Evolutionary conservation across 192 early-diverging fungal genomes (phyloP).

Genomic region (Gamsiella multidivaricata): DNA sequence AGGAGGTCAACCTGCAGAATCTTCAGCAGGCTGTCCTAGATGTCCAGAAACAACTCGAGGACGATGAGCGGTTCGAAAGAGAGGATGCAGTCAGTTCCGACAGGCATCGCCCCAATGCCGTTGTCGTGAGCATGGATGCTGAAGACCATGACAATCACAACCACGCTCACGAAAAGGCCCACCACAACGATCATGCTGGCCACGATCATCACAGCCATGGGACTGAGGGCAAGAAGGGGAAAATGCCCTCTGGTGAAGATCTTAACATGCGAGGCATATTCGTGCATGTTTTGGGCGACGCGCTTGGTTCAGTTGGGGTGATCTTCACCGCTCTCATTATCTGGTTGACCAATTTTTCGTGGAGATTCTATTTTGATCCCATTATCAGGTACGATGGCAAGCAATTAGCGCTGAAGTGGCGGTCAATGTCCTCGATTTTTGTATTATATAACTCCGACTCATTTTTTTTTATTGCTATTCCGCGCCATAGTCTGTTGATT

Average conservation of each 20-base stretch:
- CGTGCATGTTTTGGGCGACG: constrained; percentile 92
- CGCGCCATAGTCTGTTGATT: constrained; percentile 61
- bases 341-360: constrained; percentile 71
- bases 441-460: background rate
- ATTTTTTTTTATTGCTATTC: constrained; percentile 49
- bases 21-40: constrained; percentile 31
- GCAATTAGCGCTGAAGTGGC: background rate
- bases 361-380: constrained; percentile 90
- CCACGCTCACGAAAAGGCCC: constrained; percentile 7
- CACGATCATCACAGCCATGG: constrained; percentile 56
- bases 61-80: constrained; percentile 5
- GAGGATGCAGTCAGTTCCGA: background rate
- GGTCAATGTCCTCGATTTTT: background rate
- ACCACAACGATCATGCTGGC: constrained; percentile 34
- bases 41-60: constrained; percentile 37
- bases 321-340: constrained; percentile 83
- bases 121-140: constrained; percentile 21
- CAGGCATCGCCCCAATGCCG: background rate
- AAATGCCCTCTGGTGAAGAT: constrained; percentile 56
- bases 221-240: constrained; percentile 14
- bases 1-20: constrained; percentile 25
- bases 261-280: constrained; percentile 77
- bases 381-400: constrained; percentile 64
- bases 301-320: constrained; percentile 88
- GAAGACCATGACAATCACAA: constrained; percentile 4